Percentiles rank a stretch among this genome's conserved stretches.
Conservation (phyloP, 192 early-diverging fungal species). For the Spinellus fusiger region DNA sequence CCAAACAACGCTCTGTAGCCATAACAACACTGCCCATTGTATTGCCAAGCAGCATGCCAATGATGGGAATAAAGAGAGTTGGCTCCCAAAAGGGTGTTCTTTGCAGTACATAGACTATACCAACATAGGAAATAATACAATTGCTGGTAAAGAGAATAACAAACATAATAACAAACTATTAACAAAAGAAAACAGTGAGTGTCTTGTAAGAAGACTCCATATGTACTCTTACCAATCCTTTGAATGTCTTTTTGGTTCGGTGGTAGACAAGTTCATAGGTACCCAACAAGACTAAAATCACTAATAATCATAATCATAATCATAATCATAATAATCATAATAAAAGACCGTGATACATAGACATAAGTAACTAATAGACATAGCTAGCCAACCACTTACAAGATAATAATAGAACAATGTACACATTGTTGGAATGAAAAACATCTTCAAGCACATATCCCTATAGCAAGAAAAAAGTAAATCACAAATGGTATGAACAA, state of each 20-base stretch:
- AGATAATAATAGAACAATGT: constrained; percentile 55
- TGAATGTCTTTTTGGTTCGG: constrained; percentile 60
- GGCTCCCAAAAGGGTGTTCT: constrained; percentile 66
- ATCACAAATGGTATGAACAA: background rate
- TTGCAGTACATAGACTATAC: constrained; percentile 61
- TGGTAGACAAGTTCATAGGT: constrained; percentile 66
- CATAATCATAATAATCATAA: background rate
- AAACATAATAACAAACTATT: constrained; percentile 45
- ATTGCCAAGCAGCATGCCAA: constrained; percentile 88
- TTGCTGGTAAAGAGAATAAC: constrained; percentile 46
- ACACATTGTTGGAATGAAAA: constrained; percentile 53
- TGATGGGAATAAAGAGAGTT: constrained; percentile 76
- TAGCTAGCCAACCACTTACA: too few relatives aligned
- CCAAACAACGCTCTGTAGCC: constrained; percentile 54
- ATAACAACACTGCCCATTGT: constrained; percentile 67
- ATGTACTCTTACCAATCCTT: constrained; percentile 62
- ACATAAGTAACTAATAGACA: too few relatives aligned
- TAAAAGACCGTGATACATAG: background rate
- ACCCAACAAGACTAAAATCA: constrained; percentile 52
- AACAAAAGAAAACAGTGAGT: constrained; percentile 4
- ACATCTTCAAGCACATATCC: constrained; percentile 63
- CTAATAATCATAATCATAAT: constrained; percentile 12
- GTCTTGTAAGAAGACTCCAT: constrained; percentile 16
- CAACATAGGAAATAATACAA: constrained; percentile 45
- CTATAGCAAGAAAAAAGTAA: constrained; percentile 26